These are phyloP conservation scores for Dalbergia cochinchinensis DNA, from an alignment of 306 rosid species.

Conservation along the genomic window DNA sequence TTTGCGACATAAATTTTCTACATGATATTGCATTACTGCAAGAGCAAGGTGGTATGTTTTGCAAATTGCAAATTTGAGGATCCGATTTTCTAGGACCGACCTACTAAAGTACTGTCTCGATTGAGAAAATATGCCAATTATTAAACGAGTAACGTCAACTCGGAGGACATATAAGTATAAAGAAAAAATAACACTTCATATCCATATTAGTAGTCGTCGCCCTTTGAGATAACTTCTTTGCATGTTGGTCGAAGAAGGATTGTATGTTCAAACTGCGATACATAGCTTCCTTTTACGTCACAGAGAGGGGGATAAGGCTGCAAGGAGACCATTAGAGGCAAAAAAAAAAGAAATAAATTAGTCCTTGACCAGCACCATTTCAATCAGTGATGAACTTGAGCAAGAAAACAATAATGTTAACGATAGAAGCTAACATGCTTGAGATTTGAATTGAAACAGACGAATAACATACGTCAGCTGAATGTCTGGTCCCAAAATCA, in stretches of 20 bases:
- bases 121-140: not conserved
- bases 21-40: no score
- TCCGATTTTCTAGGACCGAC: no score
- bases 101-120: not conserved
- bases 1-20: no score
- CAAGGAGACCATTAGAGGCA: not conserved
- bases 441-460: not conserved
- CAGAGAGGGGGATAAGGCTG: slow-evolving; percentile 93
- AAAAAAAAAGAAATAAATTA: slow-evolving; percentile 25
- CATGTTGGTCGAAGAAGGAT: slow-evolving; percentile 93
- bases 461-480: not conserved
- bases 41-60: no score
- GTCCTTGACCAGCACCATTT: slow-evolving; percentile 21
- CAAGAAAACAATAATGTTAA: not conserved
- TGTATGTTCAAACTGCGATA: slow-evolving; percentile 95
- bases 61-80: no score
- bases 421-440: not conserved
- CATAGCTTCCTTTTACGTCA: slow-evolving; percentile 89
- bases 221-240: slow-evolving; percentile 98
- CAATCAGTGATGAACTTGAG: not conserved
- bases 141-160: slow-evolving; percentile 18
- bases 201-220: slow-evolving; percentile 75
- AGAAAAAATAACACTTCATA: not conserved
- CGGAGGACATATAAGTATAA: not conserved
- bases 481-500: not conserved